A percentile compares a stretch with the other conserved stretches of the same genome.
Evolutionary conservation across 345 rosid species (phyloP).

Genomic region (Sisymbrium irio): DNA sequence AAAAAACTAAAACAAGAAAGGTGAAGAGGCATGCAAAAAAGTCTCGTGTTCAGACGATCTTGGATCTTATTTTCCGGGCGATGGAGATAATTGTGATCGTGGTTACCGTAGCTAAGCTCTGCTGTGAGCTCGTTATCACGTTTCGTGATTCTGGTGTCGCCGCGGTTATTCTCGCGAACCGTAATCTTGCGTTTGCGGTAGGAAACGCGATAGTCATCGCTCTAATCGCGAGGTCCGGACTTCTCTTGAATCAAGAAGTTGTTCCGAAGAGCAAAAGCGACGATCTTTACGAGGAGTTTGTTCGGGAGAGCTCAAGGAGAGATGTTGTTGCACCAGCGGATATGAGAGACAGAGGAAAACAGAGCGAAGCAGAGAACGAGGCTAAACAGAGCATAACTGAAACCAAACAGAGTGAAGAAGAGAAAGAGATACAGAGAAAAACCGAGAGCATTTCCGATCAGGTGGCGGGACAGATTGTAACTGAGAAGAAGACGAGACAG

Average conservation of each 20-base stretch:
- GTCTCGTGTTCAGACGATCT: slow-evolving; percentile 44
- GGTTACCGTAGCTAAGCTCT: slow-evolving; percentile 50
- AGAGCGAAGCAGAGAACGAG: neutral
- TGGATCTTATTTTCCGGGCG: slow-evolving; percentile 45
- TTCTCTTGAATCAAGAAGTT: slow-evolving; percentile 39
- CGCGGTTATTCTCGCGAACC: slow-evolving; percentile 44
- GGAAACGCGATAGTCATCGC: slow-evolving; percentile 75
- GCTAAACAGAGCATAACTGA: slow-evolving; percentile 4
- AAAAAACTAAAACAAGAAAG: slow-evolving; percentile 48
- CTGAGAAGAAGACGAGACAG: slow-evolving; percentile 6
- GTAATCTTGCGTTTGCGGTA: slow-evolving; percentile 59
- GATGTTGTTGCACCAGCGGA: slow-evolving; percentile 8
- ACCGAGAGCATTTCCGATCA: neutral
- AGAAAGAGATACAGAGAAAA: slow-evolving; percentile 8
- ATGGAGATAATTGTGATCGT: slow-evolving; percentile 52
- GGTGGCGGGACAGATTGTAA: neutral
- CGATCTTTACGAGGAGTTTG: slow-evolving; percentile 49
- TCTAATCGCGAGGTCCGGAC: slow-evolving; percentile 61
- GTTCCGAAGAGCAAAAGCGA: slow-evolving; percentile 23
- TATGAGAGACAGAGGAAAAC: slow-evolving; percentile 34
- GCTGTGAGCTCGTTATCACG: slow-evolving; percentile 47
- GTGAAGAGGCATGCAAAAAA: slow-evolving; percentile 45
- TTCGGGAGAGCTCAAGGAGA: slow-evolving; percentile 42
- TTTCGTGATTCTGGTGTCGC: slow-evolving; percentile 57
- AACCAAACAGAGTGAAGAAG: neutral